Conservation (phyloP, 306 rosid genomes). For the Macrotyloma uniflorum region DNA sequence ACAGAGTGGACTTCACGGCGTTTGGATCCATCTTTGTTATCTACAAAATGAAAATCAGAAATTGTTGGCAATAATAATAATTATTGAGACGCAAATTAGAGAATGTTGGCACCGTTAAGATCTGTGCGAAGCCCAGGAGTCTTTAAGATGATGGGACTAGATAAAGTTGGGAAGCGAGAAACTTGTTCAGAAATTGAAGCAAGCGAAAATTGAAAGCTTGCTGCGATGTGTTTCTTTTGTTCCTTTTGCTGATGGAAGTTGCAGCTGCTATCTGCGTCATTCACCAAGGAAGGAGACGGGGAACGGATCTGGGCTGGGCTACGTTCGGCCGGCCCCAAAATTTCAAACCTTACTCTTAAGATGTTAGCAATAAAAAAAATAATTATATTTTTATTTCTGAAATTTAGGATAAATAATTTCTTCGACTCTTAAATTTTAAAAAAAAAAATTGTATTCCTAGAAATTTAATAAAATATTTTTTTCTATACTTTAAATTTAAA, state of each 20-base stretch:
- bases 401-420: too few species aligned
- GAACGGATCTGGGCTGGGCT: not conserved
- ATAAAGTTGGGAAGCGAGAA: not conserved
- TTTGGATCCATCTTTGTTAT: slow-evolving; percentile 73
- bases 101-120: slow-evolving; percentile 2
- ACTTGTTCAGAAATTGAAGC: not conserved
- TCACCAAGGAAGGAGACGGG: not conserved
- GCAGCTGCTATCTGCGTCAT: not conserved
- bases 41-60: slow-evolving; percentile 5
- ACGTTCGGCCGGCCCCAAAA: not conserved
- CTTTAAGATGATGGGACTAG: not conserved
- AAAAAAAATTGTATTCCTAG: too few species aligned
- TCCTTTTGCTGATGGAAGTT: slow-evolving; percentile 14
- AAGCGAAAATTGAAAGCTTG: not conserved
- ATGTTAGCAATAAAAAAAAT: too few species aligned
- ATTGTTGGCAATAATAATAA: not conserved
- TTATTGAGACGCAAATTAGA: not conserved
- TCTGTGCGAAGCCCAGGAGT: not conserved
- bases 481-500: too few species aligned
- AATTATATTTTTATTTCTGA: too few species aligned
- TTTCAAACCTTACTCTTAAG: not conserved
- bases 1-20: slow-evolving; percentile 77
- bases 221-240: not conserved
- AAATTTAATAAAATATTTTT: too few species aligned
- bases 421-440: too few species aligned